Base-by-base conservation (phyloP, 176 grass and related monocot species). In the Oryza rufipogon region DNA sequence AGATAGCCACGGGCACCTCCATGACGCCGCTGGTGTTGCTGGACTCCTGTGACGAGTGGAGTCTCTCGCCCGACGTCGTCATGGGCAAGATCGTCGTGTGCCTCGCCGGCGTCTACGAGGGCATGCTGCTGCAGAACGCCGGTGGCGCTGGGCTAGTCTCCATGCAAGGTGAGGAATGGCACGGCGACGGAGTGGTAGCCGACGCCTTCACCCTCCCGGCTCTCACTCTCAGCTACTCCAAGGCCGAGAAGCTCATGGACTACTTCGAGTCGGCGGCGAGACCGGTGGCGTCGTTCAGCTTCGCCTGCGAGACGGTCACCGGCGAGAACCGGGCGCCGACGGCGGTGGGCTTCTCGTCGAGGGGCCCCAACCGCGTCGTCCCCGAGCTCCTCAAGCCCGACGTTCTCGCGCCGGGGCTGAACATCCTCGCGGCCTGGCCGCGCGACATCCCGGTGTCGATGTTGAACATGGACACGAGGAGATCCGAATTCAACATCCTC, bases 311-410 rank as follows among this genome's bases (percentile, higher is more conserved):
- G 26, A 88, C 74, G 25, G 64, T 64, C 67, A 71, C 69, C 42
- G 71, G 71, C 42, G 48, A 71, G 66, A 83, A 11, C 71, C 47
- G 80, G 2, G 73, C 80, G 20, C 80, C 86, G 17, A 61, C 34
- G n/a, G 86, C 83, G 64, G 11, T 80, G 2, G 39, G 16, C 0
- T 88, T 83, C 73, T 84, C 80, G 23, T 88, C 86, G 36, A 15
- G 80, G 14, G 86, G 79, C 0, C 86, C 86, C 4, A 88, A 20
- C 39, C 7, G 5, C 6, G 1, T 70, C 39, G 23, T 63, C 10
- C 73, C 80, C 11, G 48, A 84, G 64, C 60, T 92, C 68, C 78
- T 92, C 64, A 92, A 92, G 79, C 87, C 83, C 15, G 90, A 92
- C 83, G 65, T 92, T 4, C 68, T 89, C 71, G 87, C 74, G 10